These are phyloP conservation scores for Pseudogymnoascus sp. DNA, from an alignment of 2,329 filamentous ascomycete genomes.

Conservation along the genomic window DNA sequence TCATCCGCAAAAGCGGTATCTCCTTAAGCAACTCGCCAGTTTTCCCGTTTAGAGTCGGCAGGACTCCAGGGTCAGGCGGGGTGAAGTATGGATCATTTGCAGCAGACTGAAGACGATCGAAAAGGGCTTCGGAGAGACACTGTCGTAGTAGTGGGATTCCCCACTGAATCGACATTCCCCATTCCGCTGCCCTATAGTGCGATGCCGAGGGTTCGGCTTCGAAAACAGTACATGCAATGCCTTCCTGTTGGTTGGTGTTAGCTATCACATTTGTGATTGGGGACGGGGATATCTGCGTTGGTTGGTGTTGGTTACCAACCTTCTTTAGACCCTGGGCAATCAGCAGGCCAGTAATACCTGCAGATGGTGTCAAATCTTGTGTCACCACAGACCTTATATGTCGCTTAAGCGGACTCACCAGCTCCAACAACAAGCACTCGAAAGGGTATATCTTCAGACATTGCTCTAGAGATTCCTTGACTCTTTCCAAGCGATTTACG, in stretches of 20 bases:
- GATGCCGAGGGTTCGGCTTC: slow-evolving; percentile 7
- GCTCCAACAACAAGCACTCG: slow-evolving; percentile 17
- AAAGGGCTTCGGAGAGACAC: not conserved
- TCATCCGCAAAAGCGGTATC: slow-evolving; percentile 1
- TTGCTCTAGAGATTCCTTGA: not conserved
- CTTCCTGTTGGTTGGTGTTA: not conserved
- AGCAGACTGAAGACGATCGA: not conserved
- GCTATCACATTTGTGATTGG: not conserved
- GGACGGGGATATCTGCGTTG: not conserved
- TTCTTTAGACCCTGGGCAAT: slow-evolving; percentile 34
- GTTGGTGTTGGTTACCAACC: too few species aligned
- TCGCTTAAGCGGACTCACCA: slow-evolving; percentile 10
- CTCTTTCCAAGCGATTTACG: not conserved
- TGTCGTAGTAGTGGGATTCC: slow-evolving; percentile 8
- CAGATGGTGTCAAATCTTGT: not conserved
- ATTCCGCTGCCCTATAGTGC: slow-evolving; percentile 10
- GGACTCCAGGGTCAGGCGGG: not conserved
- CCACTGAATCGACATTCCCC: slow-evolving; percentile 13
- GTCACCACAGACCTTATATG: not conserved
- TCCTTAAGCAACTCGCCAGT: slow-evolving; percentile 10
- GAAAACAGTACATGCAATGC: slow-evolving; percentile 11
- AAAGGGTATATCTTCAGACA: slow-evolving; percentile 12
- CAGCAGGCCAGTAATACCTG: slow-evolving; percentile 34
- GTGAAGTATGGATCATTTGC: not conserved
- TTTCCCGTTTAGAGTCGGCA: not conserved